Evolutionary conservation across 192 early-diverging fungal genomes (phyloP).

Genomic region (Obelidium mucronatum): DNA sequence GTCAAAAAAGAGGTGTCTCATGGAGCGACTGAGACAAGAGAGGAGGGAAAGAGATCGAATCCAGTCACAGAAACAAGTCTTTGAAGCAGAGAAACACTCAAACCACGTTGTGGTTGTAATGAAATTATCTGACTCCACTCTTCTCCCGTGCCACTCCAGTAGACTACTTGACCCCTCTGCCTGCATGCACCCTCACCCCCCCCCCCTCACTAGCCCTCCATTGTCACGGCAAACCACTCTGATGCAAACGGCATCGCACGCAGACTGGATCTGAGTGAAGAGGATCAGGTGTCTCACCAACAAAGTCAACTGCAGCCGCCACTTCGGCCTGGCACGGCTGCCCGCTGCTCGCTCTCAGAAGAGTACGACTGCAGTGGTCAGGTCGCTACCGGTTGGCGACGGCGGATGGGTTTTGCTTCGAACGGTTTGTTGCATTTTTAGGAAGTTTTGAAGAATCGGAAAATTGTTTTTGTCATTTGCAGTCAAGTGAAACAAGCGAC

Average conservation of each 20-base stretch:
- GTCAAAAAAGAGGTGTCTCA: neutral
- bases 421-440: neutral
- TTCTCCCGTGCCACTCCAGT: neutral
- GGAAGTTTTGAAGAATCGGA: too few species aligned
- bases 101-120: neutral
- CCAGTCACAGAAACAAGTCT: too few species aligned
- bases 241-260: neutral
- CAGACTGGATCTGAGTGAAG: too few species aligned
- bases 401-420: neutral
- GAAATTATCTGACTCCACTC: neutral
- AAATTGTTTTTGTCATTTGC: too few species aligned
- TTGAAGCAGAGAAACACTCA: too few species aligned
- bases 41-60: neutral
- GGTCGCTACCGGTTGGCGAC: neutral
- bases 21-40: neutral
- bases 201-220: neutral
- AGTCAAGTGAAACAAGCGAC: too few species aligned
- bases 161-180: neutral
- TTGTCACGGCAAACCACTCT: neutral
- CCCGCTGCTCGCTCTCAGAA: neutral
- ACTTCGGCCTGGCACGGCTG: neutral
- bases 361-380: too few species aligned
- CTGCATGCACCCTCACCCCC: neutral
- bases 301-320: conserved; percentile 18
- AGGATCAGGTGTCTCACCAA: conserved; percentile 29